Base-by-base conservation (phyloP, 768 basidiomycete species). In the Mrakia gelida region DNA sequence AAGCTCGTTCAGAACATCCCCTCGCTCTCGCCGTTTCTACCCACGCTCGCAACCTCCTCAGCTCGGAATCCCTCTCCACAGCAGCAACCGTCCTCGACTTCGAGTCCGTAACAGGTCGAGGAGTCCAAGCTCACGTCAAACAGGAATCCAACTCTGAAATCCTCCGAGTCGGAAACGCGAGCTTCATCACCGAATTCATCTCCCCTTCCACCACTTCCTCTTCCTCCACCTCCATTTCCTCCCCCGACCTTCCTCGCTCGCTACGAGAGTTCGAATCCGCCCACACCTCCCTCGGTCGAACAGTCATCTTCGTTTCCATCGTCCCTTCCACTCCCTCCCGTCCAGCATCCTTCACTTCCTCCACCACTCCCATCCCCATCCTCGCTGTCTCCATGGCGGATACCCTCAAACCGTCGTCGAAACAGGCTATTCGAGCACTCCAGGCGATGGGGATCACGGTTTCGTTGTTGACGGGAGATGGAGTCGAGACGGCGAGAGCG, bases 1-100 rank as follows among this genome's bases (percentile, higher is more conserved):
- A 99, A 84, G 91, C 92, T 15, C 90, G 90, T 79, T 98, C 95
- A 0, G 97, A 98, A 83, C 97, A 99, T 82, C 97, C 97, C 2
- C 89, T 99, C 30, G 97, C 96, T 15, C 92, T 93, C 82, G 95
- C 97, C 21, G 91, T 98, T 70, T 93, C 95, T 7, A 85, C 88
- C 0, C 92, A 94, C 83, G 92, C 94, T 8, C 82, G 83, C 21
- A 81, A 82, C 83, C 80, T 80, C n/a, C 78, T 85, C 83, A 71
- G 56, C 3, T 32, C 28, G 32, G 30, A 59, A 21, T 73, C 72
- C 34, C 54, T 59, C 11, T 83, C 86, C 0, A 88, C 90, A 0
- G 86, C 88, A 63, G 88, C 90, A 30, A 85, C 86, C 59, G 85
- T 98, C 49, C 87, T 90, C 63, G 85, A 88, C 8, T 99, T 99